A percentile compares a stretch with the other conserved stretches of the same genome.
Evolutionary conservation across 345 rosid species (phyloP).

Genomic region (Rhodamnia argentea): DNA sequence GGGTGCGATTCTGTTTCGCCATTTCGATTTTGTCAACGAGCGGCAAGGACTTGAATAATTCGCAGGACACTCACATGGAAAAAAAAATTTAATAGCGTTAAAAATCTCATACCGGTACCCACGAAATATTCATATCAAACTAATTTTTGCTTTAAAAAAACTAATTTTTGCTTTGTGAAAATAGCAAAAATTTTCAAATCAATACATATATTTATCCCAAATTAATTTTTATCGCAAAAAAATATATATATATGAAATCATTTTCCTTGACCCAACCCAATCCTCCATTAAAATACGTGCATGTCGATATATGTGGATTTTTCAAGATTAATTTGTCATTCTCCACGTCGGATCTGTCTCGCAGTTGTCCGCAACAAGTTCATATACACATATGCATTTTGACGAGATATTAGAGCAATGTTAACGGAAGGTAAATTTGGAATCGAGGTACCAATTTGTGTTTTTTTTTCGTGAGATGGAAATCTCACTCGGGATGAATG

Average conservation of each 20-base stretch:
- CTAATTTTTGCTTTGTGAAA: not conserved
- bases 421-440: too few relatives aligned
- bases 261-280: not conserved
- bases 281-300: not conserved
- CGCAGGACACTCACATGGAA: not conserved
- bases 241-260: not conserved
- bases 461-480: not conserved
- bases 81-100: accelerated
- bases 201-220: accelerated
- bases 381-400: not conserved
- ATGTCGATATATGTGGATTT: not conserved
- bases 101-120: accelerated
- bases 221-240: accelerated
- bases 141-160: not conserved
- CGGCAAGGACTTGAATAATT: not conserved
- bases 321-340: not conserved
- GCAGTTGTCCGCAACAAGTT: too few relatives aligned
- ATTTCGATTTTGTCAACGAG: not conserved
- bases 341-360: not conserved
- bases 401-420: too few relatives aligned
- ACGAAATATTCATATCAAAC: accelerated
- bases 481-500: not conserved
- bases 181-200: not conserved
- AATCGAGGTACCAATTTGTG: too few relatives aligned
- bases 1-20: not conserved